Base-by-base conservation (phyloP, 2,329 filamentous ascomycete species). In the Paracoccidioides lutzii region DNA sequence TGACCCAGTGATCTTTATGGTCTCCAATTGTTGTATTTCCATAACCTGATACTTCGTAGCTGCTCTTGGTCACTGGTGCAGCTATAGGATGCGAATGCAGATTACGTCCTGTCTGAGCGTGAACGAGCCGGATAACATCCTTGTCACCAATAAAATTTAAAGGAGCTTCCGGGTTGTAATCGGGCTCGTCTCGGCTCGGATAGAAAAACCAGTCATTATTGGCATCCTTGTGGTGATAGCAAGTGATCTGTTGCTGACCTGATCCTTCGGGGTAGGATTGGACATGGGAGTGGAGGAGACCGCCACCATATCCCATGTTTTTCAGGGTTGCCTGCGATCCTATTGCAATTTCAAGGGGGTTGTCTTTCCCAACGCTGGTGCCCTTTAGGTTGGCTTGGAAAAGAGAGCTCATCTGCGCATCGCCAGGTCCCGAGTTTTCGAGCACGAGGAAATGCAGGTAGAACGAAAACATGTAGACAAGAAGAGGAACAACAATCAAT, bases 141-240 rank as follows among this genome's bases (percentile, higher is more conserved):
- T 85, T 84, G 68, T 98, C 84, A 14, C 81, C 84, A 62, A 96
- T 81, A 67, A 85, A 95, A 59, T 76, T 77, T 59, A 88, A 77
- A 40, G 85, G 82, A n/a, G 76, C 82, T 58, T 88, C 83, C 4
- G 81, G 73, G 64, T 90, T 78, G 66, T 84, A 95, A 15, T 87
- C 84, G 30, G 79, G 73, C 57, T 95, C 81, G 54, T 78, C 73
- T 60, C 94, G 88, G 75, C 91, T 95, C 32, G 93, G 93, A 71
- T 96, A 96, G 74, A 98, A 90, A 75, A 94, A 95, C 93, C 93
- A 98, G 71, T 98, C 93, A 71, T 98, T 98, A 81, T 98, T 98
- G 70, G 91, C 81, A 77, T 98, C 93, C 72, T 98, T 98, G 79
- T 98, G 93, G 74, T 98, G 93, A 74, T 98, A 98, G 78, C 94